Base-by-base conservation (phyloP, 768 basidiomycete species). In the Lactarius akahatsu region DNA sequence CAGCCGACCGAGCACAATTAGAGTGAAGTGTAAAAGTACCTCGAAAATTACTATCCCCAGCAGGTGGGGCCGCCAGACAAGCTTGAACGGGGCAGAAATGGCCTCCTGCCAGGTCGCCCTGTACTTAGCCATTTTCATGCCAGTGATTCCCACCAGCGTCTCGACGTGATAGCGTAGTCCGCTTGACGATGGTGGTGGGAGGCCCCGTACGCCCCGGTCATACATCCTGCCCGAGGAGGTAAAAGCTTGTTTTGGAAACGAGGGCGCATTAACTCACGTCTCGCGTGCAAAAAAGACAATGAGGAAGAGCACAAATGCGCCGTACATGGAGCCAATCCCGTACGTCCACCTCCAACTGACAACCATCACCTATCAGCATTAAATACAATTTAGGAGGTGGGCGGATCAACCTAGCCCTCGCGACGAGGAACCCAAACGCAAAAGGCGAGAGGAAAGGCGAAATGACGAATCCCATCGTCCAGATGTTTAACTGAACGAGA, bases 381-480 rank as follows among this genome's bases (percentile, higher is more conserved):
- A 2, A 41, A 50, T 32, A 1, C 30, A 2, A 9, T 16, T 38
- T 15, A 30, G 1, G 16, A 40, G 8, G 23, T 61, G 66, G 23
- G 70, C 66, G 8, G 16, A 64, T 72, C 50, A 58, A 79, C 72
- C 77, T 80, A 20, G 82, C 79, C 6, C 83, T 78, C 0, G 86
- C 87, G 3, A 86, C 85, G 5, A 89, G 77, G 78, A 88, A 90
- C 4, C 89, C 88, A 67, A 88, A 85, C 0, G 83, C 80, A 71
- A 87, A 88, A 0, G 88, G 89, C 2, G 86, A 86, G 11, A 85
- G 71, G 78, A 86, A 86, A 11, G 84, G 86, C 16, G 86, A 86
- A 32, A 88, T 73, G 71, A 90, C 82, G 76, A 89, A 87, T 1
- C 87, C 89, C 82, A 90, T 85, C 3, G 87, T 89, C 88, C 87